Evolutionary conservation across 371 early-diverging fungal genomes (phyloP), one percentile per base, ranked within the genome.

Genomic region (Mortierella sp.): DNA sequence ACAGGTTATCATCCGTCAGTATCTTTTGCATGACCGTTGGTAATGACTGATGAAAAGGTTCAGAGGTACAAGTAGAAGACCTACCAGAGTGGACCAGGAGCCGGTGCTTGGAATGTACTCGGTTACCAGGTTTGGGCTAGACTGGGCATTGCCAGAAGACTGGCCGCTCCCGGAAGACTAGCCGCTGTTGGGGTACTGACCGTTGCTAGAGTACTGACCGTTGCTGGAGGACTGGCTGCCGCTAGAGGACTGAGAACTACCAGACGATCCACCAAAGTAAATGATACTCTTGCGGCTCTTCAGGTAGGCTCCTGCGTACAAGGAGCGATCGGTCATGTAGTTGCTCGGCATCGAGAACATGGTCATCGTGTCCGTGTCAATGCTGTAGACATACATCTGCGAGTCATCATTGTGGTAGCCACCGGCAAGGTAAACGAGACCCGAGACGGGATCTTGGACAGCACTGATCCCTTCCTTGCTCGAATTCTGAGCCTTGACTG

Each of bases 311-410:
- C 59, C 59, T 17, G 49, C 22, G n/a, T 46, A 54, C n/a, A 25
- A 37, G 25, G 12, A 24, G 28, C 62, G 29, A 34, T 54, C 62
- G 12, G 37, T 6, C 54, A 52, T 54, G 13, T 27, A 43, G 22
- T 52, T 54, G 25, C 21, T 61, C 9, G 44, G 62, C 47, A 53
- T 52, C n/a, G 54, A 27, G 39, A 53, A 31, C 54, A 52, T 52
- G 34, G 62, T 25, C 41, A 61, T 28, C 0, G 48, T 54, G 47
- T 61, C 54, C 13, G 53, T 61, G 12, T 44, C 54, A 14, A 53
- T 40, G 46, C 54, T 54, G 24, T 51, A 51, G 27, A 61, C 45
- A 16, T 46, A 53, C 62, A 61, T 52, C 37, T 61, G 62, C 19
- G 54, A 46, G 21, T 61, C 54, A 3, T 53, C 54, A 54, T 25